Evolutionary conservation across 768 basidiomycete species (phyloP), one percentile per base, ranked within the genome.

Genomic region (Candolleomyces eurysporus): DNA sequence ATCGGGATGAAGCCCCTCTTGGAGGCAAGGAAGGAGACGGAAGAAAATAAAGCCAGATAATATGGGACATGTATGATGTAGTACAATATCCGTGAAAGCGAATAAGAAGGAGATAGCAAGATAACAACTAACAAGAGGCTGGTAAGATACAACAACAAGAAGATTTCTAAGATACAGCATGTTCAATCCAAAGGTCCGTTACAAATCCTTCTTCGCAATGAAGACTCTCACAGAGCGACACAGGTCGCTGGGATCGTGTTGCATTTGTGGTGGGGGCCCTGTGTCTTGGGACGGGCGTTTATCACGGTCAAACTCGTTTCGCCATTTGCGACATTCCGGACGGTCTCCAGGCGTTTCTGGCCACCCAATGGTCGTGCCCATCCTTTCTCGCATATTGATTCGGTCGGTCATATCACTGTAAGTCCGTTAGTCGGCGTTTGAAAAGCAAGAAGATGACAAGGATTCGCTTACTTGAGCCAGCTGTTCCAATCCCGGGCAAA

Each of bases 361-460:
- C 90, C 89, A 91, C 16, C 68, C 69, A 31, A 86, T 68, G 57
- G 79, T 76, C 4, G 76, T 72, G 50, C 73, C 71, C 31, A 90
- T 73, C 52, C 74, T 73, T 16, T 75, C 75, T 42, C 86, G 82
- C 76, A 90, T 82, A 52, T 80, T 78, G 48, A 88, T 86, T 13
- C 90, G 87, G 65, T 89, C 87, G 46, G 76, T 76, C 91, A 92
- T 92, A 63, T 92, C 90, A 64, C 90, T 92, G 61, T 21, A 61
- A 48, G 26, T 26, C 26, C 57, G 48, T 22, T 61, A n/a, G 32
- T 40, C 6, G 64, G 49, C 53, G 13, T 9, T 4, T 32, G 43
- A n/a, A 49, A 39, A 48, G 17, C 22, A 42, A 39, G 21, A 42
- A 57, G 52, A 57, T 56, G 32, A 48, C 52, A 22, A 42, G 30